Conservation (phyloP, 2,329 filamentous ascomycete species). For the Ophiostoma sp. region DNA sequence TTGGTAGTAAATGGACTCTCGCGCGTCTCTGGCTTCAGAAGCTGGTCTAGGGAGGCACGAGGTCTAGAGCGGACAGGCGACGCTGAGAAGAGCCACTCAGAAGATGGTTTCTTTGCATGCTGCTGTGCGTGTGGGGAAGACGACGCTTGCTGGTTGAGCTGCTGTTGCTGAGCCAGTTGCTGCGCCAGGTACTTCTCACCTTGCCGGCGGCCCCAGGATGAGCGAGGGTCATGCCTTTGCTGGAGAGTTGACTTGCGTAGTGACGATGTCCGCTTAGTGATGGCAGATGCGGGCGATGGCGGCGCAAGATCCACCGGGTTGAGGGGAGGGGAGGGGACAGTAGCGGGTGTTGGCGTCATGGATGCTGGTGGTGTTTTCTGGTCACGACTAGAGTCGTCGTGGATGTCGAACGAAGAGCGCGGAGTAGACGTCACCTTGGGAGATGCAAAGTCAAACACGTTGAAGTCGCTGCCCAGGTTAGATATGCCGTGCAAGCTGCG, state of each 20-base stretch:
- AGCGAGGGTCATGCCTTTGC: slow-evolving; percentile 68
- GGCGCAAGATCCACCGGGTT: slow-evolving; percentile 2
- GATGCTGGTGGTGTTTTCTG: slow-evolving; percentile 45
- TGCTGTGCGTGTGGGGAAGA: slow-evolving; percentile 15
- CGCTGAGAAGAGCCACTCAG: slow-evolving; percentile 39
- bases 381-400: slow-evolving; percentile 41
- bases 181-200: slow-evolving; percentile 52
- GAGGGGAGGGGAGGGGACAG: slow-evolving; percentile 25
- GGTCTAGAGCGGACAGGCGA: slow-evolving; percentile 58
- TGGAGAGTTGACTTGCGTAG: slow-evolving; percentile 82
- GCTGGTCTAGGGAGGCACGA: slow-evolving; percentile 74
- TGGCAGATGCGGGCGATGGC: slow-evolving; percentile 41
- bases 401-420: slow-evolving; percentile 43
- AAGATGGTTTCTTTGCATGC: slow-evolving; percentile 19
- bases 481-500: slow-evolving; percentile 75
- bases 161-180: slow-evolving; percentile 44
- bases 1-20: slow-evolving; percentile 60
- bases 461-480: slow-evolving; percentile 59
- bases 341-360: neutral
- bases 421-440: slow-evolving; percentile 36
- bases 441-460: slow-evolving; percentile 60
- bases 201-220: slow-evolving; percentile 55
- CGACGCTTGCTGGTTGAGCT: slow-evolving; percentile 18
- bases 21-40: slow-evolving; percentile 57
- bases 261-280: slow-evolving; percentile 64